Evolutionary conservation across 2,329 filamentous ascomycete genomes (phyloP), one percentile per base, ranked within the genome.

Genomic region (Hymenoscyphus linearis): DNA sequence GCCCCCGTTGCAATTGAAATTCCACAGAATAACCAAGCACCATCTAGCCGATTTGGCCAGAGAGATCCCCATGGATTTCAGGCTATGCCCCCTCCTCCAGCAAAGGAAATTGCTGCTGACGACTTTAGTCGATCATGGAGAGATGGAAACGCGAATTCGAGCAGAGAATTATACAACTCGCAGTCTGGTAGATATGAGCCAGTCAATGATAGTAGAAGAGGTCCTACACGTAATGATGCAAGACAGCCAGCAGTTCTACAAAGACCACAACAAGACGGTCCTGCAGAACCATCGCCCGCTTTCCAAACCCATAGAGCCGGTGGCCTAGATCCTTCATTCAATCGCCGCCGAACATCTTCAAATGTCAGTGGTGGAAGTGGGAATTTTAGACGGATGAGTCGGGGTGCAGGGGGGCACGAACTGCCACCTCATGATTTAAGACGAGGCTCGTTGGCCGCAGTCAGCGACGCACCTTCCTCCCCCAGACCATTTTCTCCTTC

Each of bases 151-250:
- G 72, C 79, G 0, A 80, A 83, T 60, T 80, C 82, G 12, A 86
- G 85, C 64, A 82, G 90, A 60, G 93, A 98, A 74, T 79, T 98
- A 0, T 98, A 87, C 77, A 97, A 98, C 73, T 96, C 93, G n/a
- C 89, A 96, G 60, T 96, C 91, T 59, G 93, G 93, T 18, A 88
- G 91, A 57, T 96, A 96, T 68, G 93, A 98, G 72, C 92, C 93
- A 16, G 93, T 93, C 3, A 79, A 83, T 58, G 91, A 96, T 60
- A 79, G 77, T 64, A 87, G 92, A 40, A 85, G 91, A 66, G 85
- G 84, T 18, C 85, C 88, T 34, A 78, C 84, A 65, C 85, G 89
- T 57, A 83, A 85, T 60, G 90, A 95, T 58, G 81, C 84, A 60
- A 85, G 89, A 55, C 88, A 93, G 66, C 89, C 91, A 26, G 83